Evolutionary conservation across 2,329 filamentous ascomycete species (phyloP).

Genomic region (Epichloe uncinata): DNA sequence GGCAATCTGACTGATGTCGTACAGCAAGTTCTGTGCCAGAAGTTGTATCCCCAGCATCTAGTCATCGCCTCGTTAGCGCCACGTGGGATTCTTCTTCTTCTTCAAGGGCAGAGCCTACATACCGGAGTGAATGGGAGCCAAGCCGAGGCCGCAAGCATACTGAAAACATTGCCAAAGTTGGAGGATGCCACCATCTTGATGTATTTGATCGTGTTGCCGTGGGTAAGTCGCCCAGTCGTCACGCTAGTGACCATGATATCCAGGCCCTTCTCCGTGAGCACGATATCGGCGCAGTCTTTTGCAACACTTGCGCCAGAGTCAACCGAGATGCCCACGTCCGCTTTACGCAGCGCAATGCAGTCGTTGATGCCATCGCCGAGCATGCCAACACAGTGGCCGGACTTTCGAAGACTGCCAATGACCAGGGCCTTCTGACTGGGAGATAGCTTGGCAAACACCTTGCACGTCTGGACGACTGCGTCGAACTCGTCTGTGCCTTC

Average conservation of each 20-base stretch:
- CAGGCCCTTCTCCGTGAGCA: conserved; percentile 18
- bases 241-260: conserved; percentile 15
- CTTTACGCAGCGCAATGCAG: conserved; percentile 15
- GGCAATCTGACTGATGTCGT: conserved; percentile 18
- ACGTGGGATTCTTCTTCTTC: no score
- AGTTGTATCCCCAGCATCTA: conserved; percentile 16
- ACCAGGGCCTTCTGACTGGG: conserved; percentile 16
- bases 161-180: conserved; percentile 19
- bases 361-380: conserved; percentile 19
- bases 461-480: conserved; percentile 12
- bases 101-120: not conserved
- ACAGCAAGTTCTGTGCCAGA: conserved; percentile 16
- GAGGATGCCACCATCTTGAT: conserved; percentile 19
- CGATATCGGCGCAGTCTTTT: conserved; percentile 18
- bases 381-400: conserved; percentile 17
- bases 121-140: conserved; percentile 16
- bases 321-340: conserved; percentile 18
- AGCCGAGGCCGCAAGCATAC: conserved; percentile 14
- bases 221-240: conserved; percentile 13
- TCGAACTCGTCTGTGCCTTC: conserved; percentile 11
- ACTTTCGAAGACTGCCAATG: conserved; percentile 11
- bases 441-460: conserved; percentile 17
- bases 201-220: conserved; percentile 18
- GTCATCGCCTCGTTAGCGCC: not conserved
- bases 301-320: conserved; percentile 16